Evolutionary conservation across 2,329 filamentous ascomycete genomes (phyloP), one percentile per base, ranked within the genome.

Genomic region (Colletotrichum tropicale): DNA sequence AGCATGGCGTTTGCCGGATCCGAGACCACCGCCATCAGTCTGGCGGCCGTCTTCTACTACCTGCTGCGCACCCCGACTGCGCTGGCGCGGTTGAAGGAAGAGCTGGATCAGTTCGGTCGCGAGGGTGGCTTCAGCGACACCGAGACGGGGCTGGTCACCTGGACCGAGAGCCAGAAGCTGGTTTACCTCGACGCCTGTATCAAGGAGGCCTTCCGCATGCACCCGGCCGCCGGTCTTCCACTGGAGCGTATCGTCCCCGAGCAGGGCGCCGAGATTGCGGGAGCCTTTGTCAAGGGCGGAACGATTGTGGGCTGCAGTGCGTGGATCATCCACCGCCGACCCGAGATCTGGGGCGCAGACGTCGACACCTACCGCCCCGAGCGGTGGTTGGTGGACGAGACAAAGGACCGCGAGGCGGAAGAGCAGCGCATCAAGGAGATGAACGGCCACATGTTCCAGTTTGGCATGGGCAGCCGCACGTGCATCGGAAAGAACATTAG

Each of bases 21-120:
- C 3, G 95, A 97, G 83, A 96, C 94, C 1, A 96, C 94, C 0
- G 94, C 93, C 52, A 96, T 96, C 80, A 92, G 90, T 8, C 88
- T 96, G 0, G 90, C 91, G 8, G 89, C 92, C 8, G 90, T 96
- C 1, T 94, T 96, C 80, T 96, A 96, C 84, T 93, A 92, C 82
- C 85, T 96, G 5, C 87, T 96, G 43, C 93, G 92, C 80, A 90
- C 92, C 79, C 92, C 92, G 0, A 48, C 78, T 0, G 88, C 87
- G 16, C 89, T 94, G 76, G 80, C 82, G 5, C 88, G 88, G 52
- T 85, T 95, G 70, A 89, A 90, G 80, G 79, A 84, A 2, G 94
- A 96, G 81, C 82, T 96, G 1, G 93, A 95, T 79, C 85, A 85
- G 0, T 91, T 91, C 0, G 89, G 90, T 0, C 84, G 84, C 28